Conservation (phyloP, 306 rosid genomes). For the Cucumis melo region DNA sequence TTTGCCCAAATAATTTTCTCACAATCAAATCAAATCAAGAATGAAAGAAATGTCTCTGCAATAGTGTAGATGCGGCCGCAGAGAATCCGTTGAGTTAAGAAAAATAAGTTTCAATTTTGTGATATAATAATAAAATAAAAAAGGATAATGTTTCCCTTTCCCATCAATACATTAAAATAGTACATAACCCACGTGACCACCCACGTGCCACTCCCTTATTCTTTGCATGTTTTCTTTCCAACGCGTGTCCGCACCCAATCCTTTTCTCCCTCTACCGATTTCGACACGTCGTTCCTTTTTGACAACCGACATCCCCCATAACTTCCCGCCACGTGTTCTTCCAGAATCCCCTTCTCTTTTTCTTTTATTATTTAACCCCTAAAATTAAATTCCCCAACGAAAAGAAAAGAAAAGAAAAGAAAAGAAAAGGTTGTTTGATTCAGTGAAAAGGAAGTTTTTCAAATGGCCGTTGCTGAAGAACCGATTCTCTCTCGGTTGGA, state of each 20-base stretch:
- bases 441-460: not conserved
- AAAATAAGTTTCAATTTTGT: too few species aligned
- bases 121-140: too few species aligned
- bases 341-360: not conserved
- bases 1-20: too few species aligned
- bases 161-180: not conserved
- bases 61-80: not conserved
- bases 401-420: too few species aligned
- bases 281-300: not conserved
- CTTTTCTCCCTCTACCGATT: not conserved
- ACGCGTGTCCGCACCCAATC: slow-evolving; percentile 4
- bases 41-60: too few species aligned
- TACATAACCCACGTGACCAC: not conserved
- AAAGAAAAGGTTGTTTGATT: not conserved
- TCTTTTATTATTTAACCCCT: not conserved
- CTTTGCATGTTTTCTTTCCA: slow-evolving; percentile 1
- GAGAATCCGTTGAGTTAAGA: too few species aligned
- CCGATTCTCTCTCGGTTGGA: slow-evolving; percentile 58
- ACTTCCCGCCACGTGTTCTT: not conserved
- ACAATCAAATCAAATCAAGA: too few species aligned
- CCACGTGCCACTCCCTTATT: slow-evolving; percentile 11
- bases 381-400: too few species aligned
- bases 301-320: not conserved
- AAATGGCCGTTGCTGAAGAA: slow-evolving; percentile 23
- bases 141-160: not conserved